Percentiles rank a stretch among this genome's conserved stretches.
phyloP scores from a whole-genome alignment of 805 yeast species.

The Saccharomycopsis amapae region DNA sequence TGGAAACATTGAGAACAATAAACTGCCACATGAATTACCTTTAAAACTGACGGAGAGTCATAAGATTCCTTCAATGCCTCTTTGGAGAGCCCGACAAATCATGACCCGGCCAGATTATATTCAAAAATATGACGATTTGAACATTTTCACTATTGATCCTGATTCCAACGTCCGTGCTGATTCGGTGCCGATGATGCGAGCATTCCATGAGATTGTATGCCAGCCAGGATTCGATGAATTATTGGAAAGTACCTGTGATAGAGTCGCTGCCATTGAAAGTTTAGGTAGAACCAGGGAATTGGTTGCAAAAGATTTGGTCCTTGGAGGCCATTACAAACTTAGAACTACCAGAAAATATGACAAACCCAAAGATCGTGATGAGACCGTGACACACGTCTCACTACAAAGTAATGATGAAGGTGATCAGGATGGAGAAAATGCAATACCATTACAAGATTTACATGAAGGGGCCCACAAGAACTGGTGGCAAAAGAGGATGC shows the following conservation, averaged over 20 bases:
- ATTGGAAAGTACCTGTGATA: conserved; percentile 53
- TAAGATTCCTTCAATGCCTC: conserved; percentile 61
- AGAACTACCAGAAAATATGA: conserved; percentile 20
- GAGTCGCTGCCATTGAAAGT: conserved; percentile 72
- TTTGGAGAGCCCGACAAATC: conserved; percentile 78
- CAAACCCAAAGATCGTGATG: background rate
- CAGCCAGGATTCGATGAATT: conserved; percentile 66
- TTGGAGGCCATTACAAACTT: conserved; percentile 41
- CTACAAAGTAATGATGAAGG: conserved; percentile 8
- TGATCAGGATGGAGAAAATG: conserved; percentile 15
- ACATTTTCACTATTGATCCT: conserved; percentile 73
- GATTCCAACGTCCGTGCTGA: conserved; percentile 70
- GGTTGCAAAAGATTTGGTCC: conserved; percentile 58
- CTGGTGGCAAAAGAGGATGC: conserved; percentile 46
- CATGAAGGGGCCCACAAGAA: conserved; percentile 30
- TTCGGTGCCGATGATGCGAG: conserved; percentile 85
- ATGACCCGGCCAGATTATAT: conserved; percentile 83
- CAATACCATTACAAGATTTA: conserved; percentile 30
- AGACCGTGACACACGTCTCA: background rate
- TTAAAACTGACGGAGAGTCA: conserved; percentile 33
- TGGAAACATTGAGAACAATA: background rate
- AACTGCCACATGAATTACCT: background rate
- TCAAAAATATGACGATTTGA: conserved; percentile 64
- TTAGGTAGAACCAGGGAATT: conserved; percentile 72
- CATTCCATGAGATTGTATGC: conserved; percentile 68